phyloP scores from a whole-genome alignment of 2,329 filamentous ascomycete species.

The Paraphaeosphaeria minitans region DNA sequence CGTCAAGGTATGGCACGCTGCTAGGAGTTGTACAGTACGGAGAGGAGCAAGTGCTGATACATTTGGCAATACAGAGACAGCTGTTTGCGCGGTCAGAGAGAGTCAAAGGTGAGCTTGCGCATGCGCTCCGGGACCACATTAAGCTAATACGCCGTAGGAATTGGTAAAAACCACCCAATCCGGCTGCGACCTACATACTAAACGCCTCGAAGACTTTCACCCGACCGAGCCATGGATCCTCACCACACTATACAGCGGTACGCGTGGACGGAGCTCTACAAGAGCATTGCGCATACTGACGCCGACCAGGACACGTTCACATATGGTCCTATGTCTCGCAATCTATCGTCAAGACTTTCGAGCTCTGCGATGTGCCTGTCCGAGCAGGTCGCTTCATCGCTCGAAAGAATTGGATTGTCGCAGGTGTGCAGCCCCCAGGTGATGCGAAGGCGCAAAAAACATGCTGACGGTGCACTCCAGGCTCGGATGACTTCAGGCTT shows the following conservation, averaged over 20 bases:
- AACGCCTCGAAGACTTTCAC: slow-evolving; percentile 82
- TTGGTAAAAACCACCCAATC: slow-evolving; percentile 33
- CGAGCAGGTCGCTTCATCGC: slow-evolving; percentile 95
- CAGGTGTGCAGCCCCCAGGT: slow-evolving; percentile 58
- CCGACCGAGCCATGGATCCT: slow-evolving; percentile 93
- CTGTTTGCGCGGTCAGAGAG: slow-evolving; percentile 89
- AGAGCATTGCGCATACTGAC: slow-evolving; percentile 30
- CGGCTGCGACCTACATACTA: slow-evolving; percentile 19
- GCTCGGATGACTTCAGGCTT: slow-evolving; percentile 83
- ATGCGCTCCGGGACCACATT: slow-evolving; percentile 7
- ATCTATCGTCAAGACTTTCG: slow-evolving; percentile 97
- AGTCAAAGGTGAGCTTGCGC: slow-evolving; percentile 66
- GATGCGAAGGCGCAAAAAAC: neutral
- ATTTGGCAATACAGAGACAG: slow-evolving; percentile 66
- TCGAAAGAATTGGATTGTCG: slow-evolving; percentile 98
- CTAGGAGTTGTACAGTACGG: neutral
- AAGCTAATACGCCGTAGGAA: slow-evolving; percentile 40
- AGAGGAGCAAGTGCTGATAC: slow-evolving; percentile 42
- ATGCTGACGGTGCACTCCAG: slow-evolving; percentile 34
- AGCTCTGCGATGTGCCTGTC: slow-evolving; percentile 97
- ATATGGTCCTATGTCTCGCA: slow-evolving; percentile 87
- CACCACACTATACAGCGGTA: slow-evolving; percentile 95
- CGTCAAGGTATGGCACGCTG: slow-evolving; percentile 47
- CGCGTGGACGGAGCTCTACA: slow-evolving; percentile 16
- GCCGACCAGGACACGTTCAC: slow-evolving; percentile 83